Base-by-base conservation (phyloP, 2,329 filamentous ascomycete genomes). In the Aureobasidium leucospermi region DNA sequence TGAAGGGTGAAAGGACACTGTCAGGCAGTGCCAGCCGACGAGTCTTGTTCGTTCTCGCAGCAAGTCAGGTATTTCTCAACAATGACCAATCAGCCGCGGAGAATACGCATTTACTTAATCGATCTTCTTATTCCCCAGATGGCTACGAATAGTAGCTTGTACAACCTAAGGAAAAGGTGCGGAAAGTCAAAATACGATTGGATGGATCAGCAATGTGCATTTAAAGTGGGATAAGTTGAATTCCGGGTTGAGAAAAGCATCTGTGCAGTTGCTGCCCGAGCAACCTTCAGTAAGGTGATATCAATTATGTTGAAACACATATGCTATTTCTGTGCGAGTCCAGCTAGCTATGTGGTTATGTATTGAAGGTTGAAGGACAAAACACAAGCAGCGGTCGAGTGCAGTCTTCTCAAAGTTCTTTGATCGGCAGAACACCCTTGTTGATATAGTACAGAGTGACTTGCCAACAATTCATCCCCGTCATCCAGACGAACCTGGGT, bases 151-250 rank as follows among this genome's bases (percentile, higher is more conserved):
- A 36, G 13, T n/a, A 45, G 16, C 45, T 34, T 46, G 52, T 45
- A 46, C 41, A 16, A 56, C 52, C 29, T 29, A 8, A 56, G 39
- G 19, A 56, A 56, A 56, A 45, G 52, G 52, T 56, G 32, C 52
- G 52, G 31, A 56, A 55, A 55, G 38, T 29, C 39, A 55, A 43
- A 43, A 23, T 43, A 55, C 39, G 51, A 55, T 55, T 55, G 28
- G 39, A 23, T 16, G 41, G 41, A 56, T 56, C 41, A 56, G 52
- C 52, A 46, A 45, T 15, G 31, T 38, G 52, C 52, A 38, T 32
- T 19, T 13, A 29, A 13, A 38, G 52, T 42, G 15, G 28, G 28
- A 32, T 32, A 11, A 38, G 19, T 13, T 46, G 39, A 9, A 43
- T 13, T 29, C 52, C 52, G 52, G 52, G 52, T 56, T 46, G 31